Evolutionary conservation across 2,329 filamentous ascomycete genomes (phyloP).

Genomic region (Aspergillus vadensis): DNA sequence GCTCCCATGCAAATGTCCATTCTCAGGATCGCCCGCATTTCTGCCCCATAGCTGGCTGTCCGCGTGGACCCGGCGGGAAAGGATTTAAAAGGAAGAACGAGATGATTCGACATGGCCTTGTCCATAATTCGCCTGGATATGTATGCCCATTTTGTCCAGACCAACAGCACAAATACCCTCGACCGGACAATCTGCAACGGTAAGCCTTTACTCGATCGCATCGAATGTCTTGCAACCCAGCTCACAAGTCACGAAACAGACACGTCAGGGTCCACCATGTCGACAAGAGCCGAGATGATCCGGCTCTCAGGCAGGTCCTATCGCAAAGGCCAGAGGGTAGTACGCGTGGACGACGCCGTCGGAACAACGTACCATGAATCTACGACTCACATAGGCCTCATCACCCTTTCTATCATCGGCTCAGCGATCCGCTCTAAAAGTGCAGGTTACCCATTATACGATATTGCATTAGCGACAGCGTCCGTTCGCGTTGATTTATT

Average conservation of each 20-base stretch:
- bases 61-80: constrained; percentile 62
- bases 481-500: constrained; percentile 1
- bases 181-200: constrained; percentile 95
- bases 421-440: not conserved
- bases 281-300: constrained; percentile 88
- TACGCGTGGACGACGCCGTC: constrained; percentile 74
- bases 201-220: constrained; percentile 47
- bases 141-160: constrained; percentile 95
- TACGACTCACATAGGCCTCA: not conserved
- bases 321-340: constrained; percentile 83
- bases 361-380: constrained; percentile 41
- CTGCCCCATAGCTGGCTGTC: constrained; percentile 61
- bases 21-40: constrained; percentile 65
- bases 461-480: constrained; percentile 15
- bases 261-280: constrained; percentile 91
- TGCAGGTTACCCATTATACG: constrained; percentile 10
- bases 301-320: constrained; percentile 76
- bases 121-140: constrained; percentile 92
- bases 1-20: constrained; percentile 62
- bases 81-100: constrained; percentile 71
- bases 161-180: constrained; percentile 88
- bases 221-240: not conserved
- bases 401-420: not conserved
- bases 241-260: constrained; percentile 49
- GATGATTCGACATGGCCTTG: constrained; percentile 77